phyloP scores from a whole-genome alignment of 2,329 filamentous ascomycete species.

The Sordariomycetes sp. region DNA sequence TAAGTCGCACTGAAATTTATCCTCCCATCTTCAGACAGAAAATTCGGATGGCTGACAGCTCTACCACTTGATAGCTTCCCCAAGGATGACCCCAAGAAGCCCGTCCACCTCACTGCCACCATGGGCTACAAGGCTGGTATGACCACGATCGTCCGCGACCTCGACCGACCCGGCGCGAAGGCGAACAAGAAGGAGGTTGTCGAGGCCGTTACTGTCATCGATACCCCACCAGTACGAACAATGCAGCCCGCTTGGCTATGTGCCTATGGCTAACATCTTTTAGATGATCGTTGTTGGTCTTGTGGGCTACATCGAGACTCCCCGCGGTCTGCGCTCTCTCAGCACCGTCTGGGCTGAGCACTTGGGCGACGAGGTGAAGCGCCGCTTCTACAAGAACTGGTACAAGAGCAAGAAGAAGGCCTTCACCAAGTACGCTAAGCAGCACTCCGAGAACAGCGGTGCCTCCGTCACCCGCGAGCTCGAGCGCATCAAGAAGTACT shows the following conservation, averaged over 20 bases:
- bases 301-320: conserved; percentile 99
- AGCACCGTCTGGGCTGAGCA: conserved; percentile 99
- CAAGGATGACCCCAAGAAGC: conserved; percentile 99
- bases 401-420: conserved; percentile 99
- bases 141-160: conserved; percentile 98
- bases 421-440: conserved; percentile 99
- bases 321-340: conserved; percentile 96
- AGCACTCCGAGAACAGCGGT: conserved; percentile 91
- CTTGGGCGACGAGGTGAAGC: conserved; percentile 96
- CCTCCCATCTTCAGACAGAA: conserved; percentile 11
- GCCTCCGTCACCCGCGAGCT: conserved; percentile 91
- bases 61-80: conserved; percentile 62
- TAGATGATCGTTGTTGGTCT: conserved; percentile 99
- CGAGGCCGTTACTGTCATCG: conserved; percentile 79
- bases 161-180: conserved; percentile 98
- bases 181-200: conserved; percentile 98
- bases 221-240: conserved; percentile 92
- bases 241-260: conserved; percentile 72
- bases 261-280: conserved; percentile 63
- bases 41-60: conserved; percentile 8
- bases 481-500: conserved; percentile 99
- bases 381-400: conserved; percentile 99
- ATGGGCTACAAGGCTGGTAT: conserved; percentile 99
- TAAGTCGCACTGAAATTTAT: conserved; percentile 39
- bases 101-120: conserved; percentile 93